Evolutionary conservation across 192 early-diverging fungal species (phyloP).

Genomic region (Diversispora epigaea): DNA sequence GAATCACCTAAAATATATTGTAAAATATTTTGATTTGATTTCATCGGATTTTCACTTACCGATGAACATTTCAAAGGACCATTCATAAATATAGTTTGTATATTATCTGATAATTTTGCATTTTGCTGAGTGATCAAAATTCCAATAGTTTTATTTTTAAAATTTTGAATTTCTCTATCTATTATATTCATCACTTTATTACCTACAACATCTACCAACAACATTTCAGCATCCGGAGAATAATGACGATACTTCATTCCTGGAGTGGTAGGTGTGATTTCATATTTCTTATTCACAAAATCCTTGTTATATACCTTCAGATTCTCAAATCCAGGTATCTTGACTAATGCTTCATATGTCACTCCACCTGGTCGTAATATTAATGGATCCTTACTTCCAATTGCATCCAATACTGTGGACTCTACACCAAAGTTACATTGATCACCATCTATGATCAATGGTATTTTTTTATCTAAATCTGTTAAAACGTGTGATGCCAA

Average conservation of each 20-base stretch:
- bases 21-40: conserved; percentile 30
- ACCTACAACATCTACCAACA: conserved; percentile 58
- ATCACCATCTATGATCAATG: conserved; percentile 89
- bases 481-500: conserved; percentile 81
- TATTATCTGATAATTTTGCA: background rate
- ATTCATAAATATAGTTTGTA: conserved; percentile 27
- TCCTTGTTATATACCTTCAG: conserved; percentile 79
- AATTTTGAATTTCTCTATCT: conserved; percentile 36
- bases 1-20: conserved; percentile 57
- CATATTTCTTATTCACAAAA: conserved; percentile 68
- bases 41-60: background rate
- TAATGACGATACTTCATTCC: conserved; percentile 99
- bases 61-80: background rate
- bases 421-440: conserved; percentile 89
- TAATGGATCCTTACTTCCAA: conserved; percentile 60
- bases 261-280: conserved; percentile 86
- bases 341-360: conserved; percentile 72
- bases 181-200: conserved; percentile 17
- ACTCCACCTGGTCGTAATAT: conserved; percentile 93
- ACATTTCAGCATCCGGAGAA: conserved; percentile 83
- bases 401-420: conserved; percentile 88
- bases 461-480: conserved; percentile 78
- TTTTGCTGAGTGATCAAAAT: conserved; percentile 20
- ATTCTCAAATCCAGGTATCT: conserved; percentile 60
- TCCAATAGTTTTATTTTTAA: conserved; percentile 33